Base-by-base conservation (phyloP, 495 filamentous ascomycete genomes). In the Hypoxylon cercidicola region DNA sequence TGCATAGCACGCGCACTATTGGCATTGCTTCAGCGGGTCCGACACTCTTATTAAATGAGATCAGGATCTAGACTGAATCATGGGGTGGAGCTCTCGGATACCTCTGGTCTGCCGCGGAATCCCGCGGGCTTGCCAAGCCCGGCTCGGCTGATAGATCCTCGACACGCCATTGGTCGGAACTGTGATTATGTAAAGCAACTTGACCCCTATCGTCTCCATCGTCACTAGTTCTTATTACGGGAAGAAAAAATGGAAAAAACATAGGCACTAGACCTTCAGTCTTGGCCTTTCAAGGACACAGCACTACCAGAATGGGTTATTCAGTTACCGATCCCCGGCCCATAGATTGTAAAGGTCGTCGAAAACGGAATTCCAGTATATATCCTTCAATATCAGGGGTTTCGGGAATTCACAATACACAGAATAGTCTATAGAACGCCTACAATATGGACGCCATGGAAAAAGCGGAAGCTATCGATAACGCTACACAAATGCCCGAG, bases 81-180 rank as follows among this genome's bases (percentile, higher is more conserved):
- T 43, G 2, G 40, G 16, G 37, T 40, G 40, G 40, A 20, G 40
- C 40, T 18, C 40, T 2, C 3, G 8, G 16, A 4, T 20, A 43
- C 40, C 15, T 16, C 40, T 19, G 11, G 16, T 2, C 15, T 16
- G 40, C 40, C 40, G 40, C 40, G 40, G 40, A 16, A 43, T 43
- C 40, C 40, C 40, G 16, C 40, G 40, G 40, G 40, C n/a, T 43
- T 16, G 16, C 9, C 40, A 43, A 20, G 16, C 40, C 40, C 40
- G n/a, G 37, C 37, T 40, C 37, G 2, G 7, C 37, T 15, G 7
- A 40, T 40, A 10, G 34, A 37, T 37, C n/a, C n/a, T n/a, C n/a
- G n/a, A n/a, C n/a, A n/a, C n/a, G n/a, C n/a, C n/a, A n/a, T n/a
- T n/a, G n/a, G n/a, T n/a, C n/a, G n/a, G n/a, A n/a, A n/a, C n/a